These are phyloP conservation scores for Pichia sp. DNA, from an alignment of 1,139 yeast genomes.

Conservation along the genomic window DNA sequence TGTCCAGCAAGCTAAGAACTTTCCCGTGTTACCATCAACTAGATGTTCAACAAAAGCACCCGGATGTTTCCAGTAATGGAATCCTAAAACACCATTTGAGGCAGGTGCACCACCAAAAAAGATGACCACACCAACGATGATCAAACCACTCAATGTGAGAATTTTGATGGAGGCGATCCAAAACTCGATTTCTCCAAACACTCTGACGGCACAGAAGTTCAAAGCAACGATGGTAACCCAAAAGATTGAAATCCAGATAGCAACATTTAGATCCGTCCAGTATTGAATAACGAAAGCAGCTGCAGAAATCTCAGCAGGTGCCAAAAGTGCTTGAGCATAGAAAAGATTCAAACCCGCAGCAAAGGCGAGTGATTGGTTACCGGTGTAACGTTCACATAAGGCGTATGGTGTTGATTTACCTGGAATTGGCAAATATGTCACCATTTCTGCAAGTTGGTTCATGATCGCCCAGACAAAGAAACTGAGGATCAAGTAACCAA, in stretches of 20 bases:
- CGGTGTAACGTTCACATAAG: constrained; percentile 28
- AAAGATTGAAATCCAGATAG: constrained; percentile 44
- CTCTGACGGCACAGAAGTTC: constrained; percentile 41
- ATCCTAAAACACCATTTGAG: constrained; percentile 40
- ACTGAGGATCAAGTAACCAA: constrained; percentile 41
- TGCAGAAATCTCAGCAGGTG: constrained; percentile 47
- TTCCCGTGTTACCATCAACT: constrained; percentile 44
- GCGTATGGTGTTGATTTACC: constrained; percentile 27
- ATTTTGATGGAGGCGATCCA: constrained; percentile 42
- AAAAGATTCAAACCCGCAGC: constrained; percentile 45
- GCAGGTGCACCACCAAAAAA: constrained; percentile 39
- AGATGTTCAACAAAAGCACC: constrained; percentile 48
- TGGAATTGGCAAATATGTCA: constrained; percentile 45
- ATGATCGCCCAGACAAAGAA: constrained; percentile 49
- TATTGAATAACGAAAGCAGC: constrained; percentile 46
- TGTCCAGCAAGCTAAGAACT: constrained; percentile 44
- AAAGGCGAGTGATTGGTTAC: constrained; percentile 28
- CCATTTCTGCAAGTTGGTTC: constrained; percentile 61
- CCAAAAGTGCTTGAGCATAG: constrained; percentile 43
- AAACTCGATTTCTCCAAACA: constrained; percentile 49
- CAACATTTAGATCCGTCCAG: constrained; percentile 44
- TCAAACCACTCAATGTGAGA: constrained; percentile 29
- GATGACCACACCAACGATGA: constrained; percentile 30
- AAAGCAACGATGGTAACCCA: constrained; percentile 33
- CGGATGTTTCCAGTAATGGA: constrained; percentile 58